phyloP scores from a whole-genome alignment of 2,329 filamentous ascomycete species.

The Venturia aucupariae region DNA sequence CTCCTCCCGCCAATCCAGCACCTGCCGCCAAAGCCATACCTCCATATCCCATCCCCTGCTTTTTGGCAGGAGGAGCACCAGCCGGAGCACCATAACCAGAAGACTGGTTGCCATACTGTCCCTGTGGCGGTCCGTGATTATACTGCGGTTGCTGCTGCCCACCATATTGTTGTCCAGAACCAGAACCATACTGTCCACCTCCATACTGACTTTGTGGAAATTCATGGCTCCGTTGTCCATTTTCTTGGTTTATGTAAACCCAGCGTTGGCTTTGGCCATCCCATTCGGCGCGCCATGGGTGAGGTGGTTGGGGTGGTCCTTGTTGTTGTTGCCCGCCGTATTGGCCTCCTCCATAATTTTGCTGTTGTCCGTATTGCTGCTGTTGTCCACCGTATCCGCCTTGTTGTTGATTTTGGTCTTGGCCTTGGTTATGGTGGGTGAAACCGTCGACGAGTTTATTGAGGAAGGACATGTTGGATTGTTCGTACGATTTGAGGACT shows the following conservation, averaged over 20 bases:
- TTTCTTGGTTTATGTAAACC: conserved; percentile 39
- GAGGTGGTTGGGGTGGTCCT: conserved; percentile 27
- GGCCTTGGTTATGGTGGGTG: conserved; percentile 3
- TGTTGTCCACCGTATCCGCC: conserved; percentile 19
- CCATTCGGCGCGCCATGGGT: conserved; percentile 39
- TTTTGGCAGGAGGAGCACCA: background rate
- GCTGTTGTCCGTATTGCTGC: conserved; percentile 18
- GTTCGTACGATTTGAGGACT: background rate
- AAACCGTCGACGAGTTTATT: conserved; percentile 4
- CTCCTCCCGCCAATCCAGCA: conserved; percentile 35
- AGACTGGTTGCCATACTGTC: conserved; percentile 17
- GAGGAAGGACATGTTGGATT: background rate
- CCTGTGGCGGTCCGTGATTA: conserved; percentile 14
- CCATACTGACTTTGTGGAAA: conserved; percentile 4
- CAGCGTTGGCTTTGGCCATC: conserved; percentile 32
- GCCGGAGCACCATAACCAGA: background rate
- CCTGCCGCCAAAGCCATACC: conserved; percentile 30
- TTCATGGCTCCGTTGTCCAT: conserved; percentile 34
- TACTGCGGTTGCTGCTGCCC: conserved; percentile 16
- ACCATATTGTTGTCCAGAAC: conserved; percentile 8
- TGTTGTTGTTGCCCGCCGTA: background rate
- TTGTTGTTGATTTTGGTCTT: conserved; percentile 1
- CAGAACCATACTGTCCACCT: conserved; percentile 10
- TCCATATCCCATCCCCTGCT: conserved; percentile 16
- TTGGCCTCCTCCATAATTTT: background rate